Evolutionary conservation across 2,329 filamentous ascomycete species (phyloP).

Genomic region (Ophiocordyceps camponoti-rufipedis): DNA sequence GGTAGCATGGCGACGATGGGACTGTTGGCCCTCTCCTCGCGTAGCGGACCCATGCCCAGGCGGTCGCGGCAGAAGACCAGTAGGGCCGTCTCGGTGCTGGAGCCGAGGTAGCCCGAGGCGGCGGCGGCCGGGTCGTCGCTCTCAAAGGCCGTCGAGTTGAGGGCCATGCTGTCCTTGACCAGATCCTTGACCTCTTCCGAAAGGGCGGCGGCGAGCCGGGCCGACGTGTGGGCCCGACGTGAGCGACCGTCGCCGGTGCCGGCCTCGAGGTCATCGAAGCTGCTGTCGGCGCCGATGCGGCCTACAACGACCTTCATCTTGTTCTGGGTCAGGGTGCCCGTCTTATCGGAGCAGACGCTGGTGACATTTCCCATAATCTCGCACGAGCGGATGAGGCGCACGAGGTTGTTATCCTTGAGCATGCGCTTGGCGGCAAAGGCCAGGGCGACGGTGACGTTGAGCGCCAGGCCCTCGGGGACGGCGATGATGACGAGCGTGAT

Average conservation of each 20-base stretch:
- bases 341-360: slow-evolving; percentile 47
- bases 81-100: slow-evolving; percentile 35
- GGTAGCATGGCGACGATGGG: slow-evolving; percentile 29
- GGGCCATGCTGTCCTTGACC: slow-evolving; percentile 20
- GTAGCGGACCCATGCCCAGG: slow-evolving; percentile 24
- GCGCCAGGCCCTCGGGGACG: slow-evolving; percentile 39
- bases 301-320: slow-evolving; percentile 43
- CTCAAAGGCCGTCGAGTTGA: slow-evolving; percentile 37
- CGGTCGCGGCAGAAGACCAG: slow-evolving; percentile 30
- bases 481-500: slow-evolving; percentile 41
- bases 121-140: slow-evolving; percentile 17
- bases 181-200: slow-evolving; percentile 16
- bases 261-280: slow-evolving; percentile 14
- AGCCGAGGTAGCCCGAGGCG: slow-evolving; percentile 26
- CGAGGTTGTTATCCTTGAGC: slow-evolving; percentile 44
- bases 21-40: slow-evolving; percentile 26
- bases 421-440: slow-evolving; percentile 45
- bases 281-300: slow-evolving; percentile 24
- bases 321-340: slow-evolving; percentile 45
- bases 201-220: slow-evolving; percentile 12
- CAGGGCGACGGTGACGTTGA: slow-evolving; percentile 42
- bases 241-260: no score
- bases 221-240: slow-evolving; percentile 4
- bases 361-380: slow-evolving; percentile 49
- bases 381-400: slow-evolving; percentile 38